Evolutionary conservation across 1,139 yeast species (phyloP).

Genomic region (Geotrichum citri-aurantii): DNA sequence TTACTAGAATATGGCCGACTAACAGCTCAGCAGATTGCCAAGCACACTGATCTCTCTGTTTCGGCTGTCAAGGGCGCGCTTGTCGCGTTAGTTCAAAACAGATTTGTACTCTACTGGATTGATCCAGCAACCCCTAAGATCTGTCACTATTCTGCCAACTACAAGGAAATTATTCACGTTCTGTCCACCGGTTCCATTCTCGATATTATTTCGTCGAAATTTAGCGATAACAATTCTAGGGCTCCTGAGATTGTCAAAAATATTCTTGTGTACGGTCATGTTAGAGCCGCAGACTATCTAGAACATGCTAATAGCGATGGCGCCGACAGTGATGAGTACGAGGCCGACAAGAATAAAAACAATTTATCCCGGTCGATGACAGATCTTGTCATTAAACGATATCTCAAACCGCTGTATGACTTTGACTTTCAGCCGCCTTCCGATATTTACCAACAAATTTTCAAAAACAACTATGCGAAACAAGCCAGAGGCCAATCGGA

Average conservation of each 20-base stretch:
- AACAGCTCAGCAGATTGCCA: slow-evolving; percentile 32
- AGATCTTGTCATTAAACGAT: slow-evolving; percentile 50
- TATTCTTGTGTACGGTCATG: slow-evolving; percentile 56
- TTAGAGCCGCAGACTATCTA: slow-evolving; percentile 57
- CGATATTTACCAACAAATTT: slow-evolving; percentile 32
- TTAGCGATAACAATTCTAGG: slow-evolving; percentile 30
- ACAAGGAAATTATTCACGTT: slow-evolving; percentile 56
- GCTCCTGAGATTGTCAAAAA: slow-evolving; percentile 71
- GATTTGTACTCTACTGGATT: slow-evolving; percentile 39
- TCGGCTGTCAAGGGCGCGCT: slow-evolving; percentile 36
- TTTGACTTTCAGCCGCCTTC: slow-evolving; percentile 36
- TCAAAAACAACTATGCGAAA: slow-evolving; percentile 22
- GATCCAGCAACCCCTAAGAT: slow-evolving; percentile 37
- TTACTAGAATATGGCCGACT: slow-evolving; percentile 37
- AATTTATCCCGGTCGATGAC: slow-evolving; percentile 33
- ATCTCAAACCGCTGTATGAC: slow-evolving; percentile 48
- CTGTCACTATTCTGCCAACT: slow-evolving; percentile 56
- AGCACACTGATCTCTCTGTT: slow-evolving; percentile 29
- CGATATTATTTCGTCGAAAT: slow-evolving; percentile 46
- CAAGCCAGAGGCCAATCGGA: slow-evolving; percentile 28
- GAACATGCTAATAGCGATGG: slow-evolving; percentile 33
- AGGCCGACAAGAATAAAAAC: slow-evolving; percentile 35
- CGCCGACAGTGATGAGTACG: slow-evolving; percentile 12
- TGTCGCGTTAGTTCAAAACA: slow-evolving; percentile 39
- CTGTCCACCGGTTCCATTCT: slow-evolving; percentile 77